These are phyloP conservation scores for Bruguiera gymnorhiza DNA, from an alignment of 345 rosid genomes.

Conservation along the genomic window DNA sequence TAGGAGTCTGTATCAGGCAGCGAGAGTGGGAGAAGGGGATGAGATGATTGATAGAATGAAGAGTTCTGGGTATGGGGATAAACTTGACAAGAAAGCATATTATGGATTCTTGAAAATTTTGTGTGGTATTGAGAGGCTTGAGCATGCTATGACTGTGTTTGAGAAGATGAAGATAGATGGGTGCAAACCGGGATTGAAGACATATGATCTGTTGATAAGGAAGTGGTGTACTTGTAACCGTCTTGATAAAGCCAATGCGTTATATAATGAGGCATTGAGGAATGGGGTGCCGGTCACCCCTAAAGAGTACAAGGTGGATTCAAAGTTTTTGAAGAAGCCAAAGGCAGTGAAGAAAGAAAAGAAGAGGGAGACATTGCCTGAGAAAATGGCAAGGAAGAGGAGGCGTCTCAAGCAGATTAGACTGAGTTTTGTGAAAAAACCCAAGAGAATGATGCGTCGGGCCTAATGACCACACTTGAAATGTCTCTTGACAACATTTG, in stretches of 20 bases:
- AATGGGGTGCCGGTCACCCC: slow-evolving; percentile 70
- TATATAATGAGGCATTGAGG: slow-evolving; percentile 60
- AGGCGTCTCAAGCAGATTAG: slow-evolving; percentile 73
- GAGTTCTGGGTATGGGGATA: slow-evolving; percentile 56
- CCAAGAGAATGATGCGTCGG: slow-evolving; percentile 50
- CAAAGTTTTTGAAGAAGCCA: slow-evolving; percentile 57
- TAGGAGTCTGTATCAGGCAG: slow-evolving; percentile 83
- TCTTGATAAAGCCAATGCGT: slow-evolving; percentile 67
- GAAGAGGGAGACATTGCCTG: slow-evolving; percentile 91
- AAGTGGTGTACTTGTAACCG: slow-evolving; percentile 69
- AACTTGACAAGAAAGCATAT: slow-evolving; percentile 58
- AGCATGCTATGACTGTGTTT: slow-evolving; percentile 81
- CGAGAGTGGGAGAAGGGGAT: slow-evolving; percentile 86
- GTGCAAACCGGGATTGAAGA: slow-evolving; percentile 70
- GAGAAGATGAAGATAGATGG: slow-evolving; percentile 77
- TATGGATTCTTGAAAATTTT: slow-evolving; percentile 70
- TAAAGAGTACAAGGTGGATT: slow-evolving; percentile 65
- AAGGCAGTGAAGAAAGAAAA: slow-evolving; percentile 60
- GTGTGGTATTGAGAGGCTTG: slow-evolving; percentile 95
- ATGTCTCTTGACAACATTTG: too few relatives aligned
- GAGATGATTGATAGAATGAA: slow-evolving; percentile 92
- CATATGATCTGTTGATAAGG: slow-evolving; percentile 76
- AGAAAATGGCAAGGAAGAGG: slow-evolving; percentile 91
- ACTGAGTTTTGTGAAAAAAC: slow-evolving; percentile 88
- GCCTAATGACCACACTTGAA: slow-evolving; percentile 11